These are phyloP conservation scores for Salix udensis DNA, from an alignment of 345 rosid genomes.

Conservation along the genomic window DNA sequence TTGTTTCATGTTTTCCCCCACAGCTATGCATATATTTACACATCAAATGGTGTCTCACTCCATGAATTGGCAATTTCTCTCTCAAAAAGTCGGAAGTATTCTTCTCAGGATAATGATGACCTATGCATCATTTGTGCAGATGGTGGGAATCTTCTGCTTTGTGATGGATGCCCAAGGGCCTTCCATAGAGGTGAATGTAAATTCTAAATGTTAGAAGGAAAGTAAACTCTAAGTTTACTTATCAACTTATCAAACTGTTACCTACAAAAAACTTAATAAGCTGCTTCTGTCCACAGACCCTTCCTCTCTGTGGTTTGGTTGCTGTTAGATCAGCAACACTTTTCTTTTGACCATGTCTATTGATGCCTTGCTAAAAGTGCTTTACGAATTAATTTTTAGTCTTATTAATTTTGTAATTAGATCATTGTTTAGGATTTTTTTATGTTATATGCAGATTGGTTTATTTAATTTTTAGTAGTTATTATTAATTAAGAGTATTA, in stretches of 20 bases:
- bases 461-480: neutral
- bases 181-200: constrained; percentile 74
- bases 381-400: neutral
- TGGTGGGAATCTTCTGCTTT: constrained; percentile 89
- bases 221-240: neutral
- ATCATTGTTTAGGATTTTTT: neutral
- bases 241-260: neutral
- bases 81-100: constrained; percentile 69
- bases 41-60: constrained; percentile 94
- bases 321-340: neutral
- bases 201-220: neutral
- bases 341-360: neutral
- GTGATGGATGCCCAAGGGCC: constrained; percentile 99
- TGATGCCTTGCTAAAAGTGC: neutral
- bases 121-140: constrained; percentile 87
- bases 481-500: neutral
- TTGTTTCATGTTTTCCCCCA: constrained; percentile 4
- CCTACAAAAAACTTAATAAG: neutral
- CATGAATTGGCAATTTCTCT: constrained; percentile 93
- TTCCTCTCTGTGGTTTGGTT: neutral
- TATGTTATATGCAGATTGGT: neutral
- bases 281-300: neutral
- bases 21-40: constrained; percentile 93
- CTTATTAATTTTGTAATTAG: neutral
- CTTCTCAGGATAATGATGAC: constrained; percentile 80